Evolutionary conservation across 352 stramenopile species (phyloP), one percentile per base, ranked within the genome.

Genomic region (Pseudoperonospora humuli): DNA sequence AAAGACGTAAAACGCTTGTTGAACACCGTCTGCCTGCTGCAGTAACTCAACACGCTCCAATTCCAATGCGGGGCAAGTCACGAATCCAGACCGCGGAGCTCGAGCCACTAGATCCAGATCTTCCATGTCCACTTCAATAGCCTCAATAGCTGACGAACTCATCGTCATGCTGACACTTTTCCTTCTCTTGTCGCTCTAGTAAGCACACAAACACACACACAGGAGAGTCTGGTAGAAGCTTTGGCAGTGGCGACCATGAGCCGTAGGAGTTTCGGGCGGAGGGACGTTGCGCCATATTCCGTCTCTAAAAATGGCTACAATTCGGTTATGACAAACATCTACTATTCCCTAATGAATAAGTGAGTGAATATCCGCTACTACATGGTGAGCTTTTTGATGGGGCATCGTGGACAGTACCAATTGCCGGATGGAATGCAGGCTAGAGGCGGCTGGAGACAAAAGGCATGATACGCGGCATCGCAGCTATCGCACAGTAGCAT

Each of bases 401-500:
- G 78, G 32, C 82, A 93, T 39, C 59, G 62, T 7, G 64, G 67
- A 52, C 82, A 93, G 59, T 82, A 92, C 82, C 82, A 93, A 45
- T 91, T 77, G 17, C 73, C 76, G 13, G 58, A 28, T 33, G 79
- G 82, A 27, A 91, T 89, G 23, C 58, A 59, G 19, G 54, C 26
- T 0, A 90, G 61, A 13, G 73, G 67, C 28, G 79, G 79, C 18
- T 71, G 53, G 4, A 90, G 68, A 54, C 82, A 93, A 51, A 85
- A 87, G 38, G 82, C 67, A 45, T 93, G 82, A 52, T 89, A 89
- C 7, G 77, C 75, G 4, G 70, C 82, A 50, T 93, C 82, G 39
- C 82, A 93, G 42, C 75, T 89, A 50, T 91, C 78, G 34, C 82
- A 93, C 14, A 92, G 52, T 34, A 92, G 50, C 75, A 91, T 89